These are phyloP conservation scores for Dactylonectria estremocensis DNA, from an alignment of 2,329 filamentous ascomycete genomes.

Conservation along the genomic window DNA sequence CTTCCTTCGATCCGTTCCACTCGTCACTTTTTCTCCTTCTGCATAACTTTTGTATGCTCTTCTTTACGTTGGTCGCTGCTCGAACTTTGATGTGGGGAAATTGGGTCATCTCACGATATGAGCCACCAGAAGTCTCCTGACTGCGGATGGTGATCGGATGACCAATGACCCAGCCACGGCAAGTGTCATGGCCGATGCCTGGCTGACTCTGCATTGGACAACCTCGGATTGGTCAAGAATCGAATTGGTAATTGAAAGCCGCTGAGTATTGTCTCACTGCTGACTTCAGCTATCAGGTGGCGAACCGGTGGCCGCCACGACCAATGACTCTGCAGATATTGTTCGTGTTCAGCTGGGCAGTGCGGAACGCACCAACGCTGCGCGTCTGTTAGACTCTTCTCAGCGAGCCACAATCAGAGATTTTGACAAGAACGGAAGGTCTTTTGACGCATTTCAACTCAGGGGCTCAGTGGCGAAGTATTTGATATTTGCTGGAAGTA, in stretches of 20 bases:
- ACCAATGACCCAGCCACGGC: neutral
- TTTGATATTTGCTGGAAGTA: neutral
- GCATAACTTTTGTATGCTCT: neutral
- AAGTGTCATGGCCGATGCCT: neutral
- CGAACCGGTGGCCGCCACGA: neutral
- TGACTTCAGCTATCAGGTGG: neutral
- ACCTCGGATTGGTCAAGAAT: neutral
- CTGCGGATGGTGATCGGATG: neutral
- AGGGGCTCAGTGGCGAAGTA: neutral
- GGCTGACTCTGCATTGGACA: neutral
- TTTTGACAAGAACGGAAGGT: neutral
- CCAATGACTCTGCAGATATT: neutral
- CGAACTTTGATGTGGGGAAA: neutral
- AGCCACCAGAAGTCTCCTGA: neutral
- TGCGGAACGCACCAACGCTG: neutral
- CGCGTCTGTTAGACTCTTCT: too few relatives aligned
- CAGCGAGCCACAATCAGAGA: too few relatives aligned
- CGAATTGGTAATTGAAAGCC: neutral
- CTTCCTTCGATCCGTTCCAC: neutral
- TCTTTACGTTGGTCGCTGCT: neutral
- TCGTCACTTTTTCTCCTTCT: too few relatives aligned
- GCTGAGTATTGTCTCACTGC: neutral
- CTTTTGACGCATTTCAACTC: neutral
- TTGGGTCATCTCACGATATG: neutral
- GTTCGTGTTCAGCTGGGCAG: neutral